Evolutionary conservation across 305 asterid species (phyloP).

Genomic region (Fraxinus xanthoxyloides): DNA sequence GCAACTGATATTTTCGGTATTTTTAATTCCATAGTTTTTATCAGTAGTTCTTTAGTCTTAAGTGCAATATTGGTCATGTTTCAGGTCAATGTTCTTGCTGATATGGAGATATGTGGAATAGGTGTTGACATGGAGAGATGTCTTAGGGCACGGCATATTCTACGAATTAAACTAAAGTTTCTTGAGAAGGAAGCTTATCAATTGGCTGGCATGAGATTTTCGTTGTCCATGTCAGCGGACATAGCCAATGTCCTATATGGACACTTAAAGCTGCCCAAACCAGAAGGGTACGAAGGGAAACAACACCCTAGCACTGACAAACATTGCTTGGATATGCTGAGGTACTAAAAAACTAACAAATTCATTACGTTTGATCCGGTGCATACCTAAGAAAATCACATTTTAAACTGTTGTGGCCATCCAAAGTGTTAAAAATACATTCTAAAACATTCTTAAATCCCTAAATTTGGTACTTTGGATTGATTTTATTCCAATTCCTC

Average conservation of each 20-base stretch:
- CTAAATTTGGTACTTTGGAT: not conserved
- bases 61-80: slow-evolving; percentile 27
- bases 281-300: slow-evolving; percentile 74
- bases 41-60: slow-evolving; percentile 4
- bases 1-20: not conserved
- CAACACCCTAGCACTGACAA: slow-evolving; percentile 95
- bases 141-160: slow-evolving; percentile 67
- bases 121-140: slow-evolving; percentile 99
- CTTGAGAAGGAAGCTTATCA: slow-evolving; percentile 84
- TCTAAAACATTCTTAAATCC: not conserved
- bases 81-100: slow-evolving; percentile 83
- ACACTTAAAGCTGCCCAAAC: slow-evolving; percentile 90
- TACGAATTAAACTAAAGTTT: slow-evolving; percentile 72
- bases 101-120: slow-evolving; percentile 93
- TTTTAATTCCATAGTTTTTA: slow-evolving; percentile 1
- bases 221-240: slow-evolving; percentile 86
- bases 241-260: slow-evolving; percentile 84
- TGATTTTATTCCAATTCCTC: slow-evolving; percentile 7
- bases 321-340: slow-evolving; percentile 80
- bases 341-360: slow-evolving; percentile 45
- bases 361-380: not conserved
- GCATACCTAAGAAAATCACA: slow-evolving; percentile 4
- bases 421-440: not conserved
- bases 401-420: not conserved
- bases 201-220: slow-evolving; percentile 87